A percentile compares a stretch with the other conserved stretches of the same genome.
These are phyloP conservation scores for Agrostemma githago DNA, from an alignment of 148 eudicot species.

Conservation along the genomic window DNA sequence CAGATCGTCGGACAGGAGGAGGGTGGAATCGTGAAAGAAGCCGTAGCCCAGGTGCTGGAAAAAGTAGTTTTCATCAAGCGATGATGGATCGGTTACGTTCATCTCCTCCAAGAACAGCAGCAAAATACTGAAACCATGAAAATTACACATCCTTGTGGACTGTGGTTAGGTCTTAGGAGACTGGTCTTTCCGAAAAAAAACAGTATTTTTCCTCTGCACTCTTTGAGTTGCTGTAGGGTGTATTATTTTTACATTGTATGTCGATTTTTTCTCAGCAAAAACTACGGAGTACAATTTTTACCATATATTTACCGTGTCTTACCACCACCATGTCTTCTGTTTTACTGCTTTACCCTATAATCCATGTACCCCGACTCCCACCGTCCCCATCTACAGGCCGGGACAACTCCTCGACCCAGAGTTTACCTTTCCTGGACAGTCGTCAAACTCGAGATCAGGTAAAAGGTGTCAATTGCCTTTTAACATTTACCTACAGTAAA, in stretches of 20 bases:
- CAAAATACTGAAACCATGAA: not conserved
- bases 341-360: no score
- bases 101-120: constrained; percentile 9
- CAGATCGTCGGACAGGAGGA: constrained; percentile 19
- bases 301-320: no score
- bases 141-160: not conserved
- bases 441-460: no score
- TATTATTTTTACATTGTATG: not conserved
- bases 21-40: constrained; percentile 24
- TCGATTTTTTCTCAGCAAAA: no score
- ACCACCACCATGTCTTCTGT: no score
- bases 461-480: no score
- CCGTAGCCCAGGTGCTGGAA: constrained; percentile 41
- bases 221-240: not conserved
- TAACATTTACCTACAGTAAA: no score
- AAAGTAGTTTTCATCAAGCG: constrained; percentile 60
- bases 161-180: not conserved
- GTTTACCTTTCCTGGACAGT: no score
- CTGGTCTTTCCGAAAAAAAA: not conserved
- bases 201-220: not conserved
- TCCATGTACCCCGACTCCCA: no score
- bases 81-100: constrained; percentile 51
- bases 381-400: no score
- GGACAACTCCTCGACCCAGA: no score
- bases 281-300: no score